phyloP scores from a whole-genome alignment of 345 rosid species.

The Bretschneidera sinensis region DNA sequence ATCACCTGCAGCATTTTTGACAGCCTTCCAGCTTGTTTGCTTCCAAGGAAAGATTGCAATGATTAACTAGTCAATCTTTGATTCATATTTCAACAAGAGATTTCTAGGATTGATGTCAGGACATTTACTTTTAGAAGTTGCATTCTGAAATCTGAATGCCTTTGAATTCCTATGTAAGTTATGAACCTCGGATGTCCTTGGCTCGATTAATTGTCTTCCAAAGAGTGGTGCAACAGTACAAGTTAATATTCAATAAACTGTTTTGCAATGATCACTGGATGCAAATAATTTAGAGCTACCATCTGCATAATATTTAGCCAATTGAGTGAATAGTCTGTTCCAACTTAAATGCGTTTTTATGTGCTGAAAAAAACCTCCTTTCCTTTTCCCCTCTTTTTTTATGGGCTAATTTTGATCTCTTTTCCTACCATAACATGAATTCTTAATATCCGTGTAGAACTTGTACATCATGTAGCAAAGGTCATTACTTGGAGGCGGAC shows the following conservation, averaged over 20 bases:
- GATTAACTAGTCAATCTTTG: not conserved
- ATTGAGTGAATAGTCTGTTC: no score
- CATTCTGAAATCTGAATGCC: not conserved
- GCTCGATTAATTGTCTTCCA: no score
- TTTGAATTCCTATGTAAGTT: no score
- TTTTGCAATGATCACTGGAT: no score
- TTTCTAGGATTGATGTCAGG: not conserved
- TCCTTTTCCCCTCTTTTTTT: no score
- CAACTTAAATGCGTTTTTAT: no score
- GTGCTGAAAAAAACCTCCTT: no score
- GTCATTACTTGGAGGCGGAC: constrained; percentile 89
- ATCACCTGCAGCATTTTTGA: constrained; percentile 41
- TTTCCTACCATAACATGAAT: constrained; percentile 3
- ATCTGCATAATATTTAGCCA: no score
- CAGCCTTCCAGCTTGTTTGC: constrained; percentile 56
- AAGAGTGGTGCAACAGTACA: no score
- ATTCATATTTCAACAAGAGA: not conserved
- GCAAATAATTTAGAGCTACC: no score
- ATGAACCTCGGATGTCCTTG: no score
- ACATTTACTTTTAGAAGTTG: not conserved
- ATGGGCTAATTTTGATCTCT: not conserved
- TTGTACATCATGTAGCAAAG: constrained; percentile 48
- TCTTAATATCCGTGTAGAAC: constrained; percentile 30
- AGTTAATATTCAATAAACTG: no score
- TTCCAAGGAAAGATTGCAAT: constrained; percentile 45